Conservation (phyloP, 2,329 filamentous ascomycete genomes). For the Corinectria fuckeliana region DNA sequence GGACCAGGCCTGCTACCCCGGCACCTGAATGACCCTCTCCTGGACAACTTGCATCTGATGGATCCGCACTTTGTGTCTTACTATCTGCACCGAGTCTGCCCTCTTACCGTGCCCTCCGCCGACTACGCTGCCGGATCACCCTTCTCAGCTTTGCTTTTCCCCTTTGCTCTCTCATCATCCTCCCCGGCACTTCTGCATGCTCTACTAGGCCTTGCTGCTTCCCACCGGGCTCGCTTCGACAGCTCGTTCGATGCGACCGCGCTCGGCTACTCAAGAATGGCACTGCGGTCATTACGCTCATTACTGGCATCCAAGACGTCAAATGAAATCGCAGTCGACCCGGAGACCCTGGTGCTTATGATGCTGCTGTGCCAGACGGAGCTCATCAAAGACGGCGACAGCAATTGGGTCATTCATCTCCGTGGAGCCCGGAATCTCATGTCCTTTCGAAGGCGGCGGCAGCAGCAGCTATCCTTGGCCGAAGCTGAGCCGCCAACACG, state of each 20-base stretch:
- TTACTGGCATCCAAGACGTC: slow-evolving; percentile 15
- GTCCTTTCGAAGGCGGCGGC: slow-evolving; percentile 42
- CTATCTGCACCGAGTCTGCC: slow-evolving; percentile 29
- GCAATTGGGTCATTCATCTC: slow-evolving; percentile 54
- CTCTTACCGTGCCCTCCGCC: slow-evolving; percentile 30
- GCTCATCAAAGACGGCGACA: slow-evolving; percentile 31
- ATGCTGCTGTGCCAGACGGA: slow-evolving; percentile 36
- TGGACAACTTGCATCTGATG: neutral
- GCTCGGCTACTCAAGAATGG: slow-evolving; percentile 6
- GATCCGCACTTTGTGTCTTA: slow-evolving; percentile 30
- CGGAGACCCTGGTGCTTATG: slow-evolving; percentile 32
- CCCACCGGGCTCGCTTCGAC: slow-evolving; percentile 29
- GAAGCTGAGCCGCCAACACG: neutral
- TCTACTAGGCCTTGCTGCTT: slow-evolving; percentile 30
- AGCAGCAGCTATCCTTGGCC: slow-evolving; percentile 23
- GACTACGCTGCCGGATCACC: slow-evolving; percentile 20
- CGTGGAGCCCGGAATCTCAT: slow-evolving; percentile 55
- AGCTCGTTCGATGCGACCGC: slow-evolving; percentile 22
- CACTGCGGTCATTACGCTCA: neutral
- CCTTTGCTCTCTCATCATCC: slow-evolving; percentile 28
- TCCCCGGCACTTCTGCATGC: slow-evolving; percentile 28
- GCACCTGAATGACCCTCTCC: neutral
- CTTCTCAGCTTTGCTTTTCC: slow-evolving; percentile 28
- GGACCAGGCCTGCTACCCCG: slow-evolving; percentile 2
- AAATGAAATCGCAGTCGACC: slow-evolving; percentile 16